Evolutionary conservation across 371 early-diverging fungal species (phyloP).

Genomic region (Blakeslea trispora): DNA sequence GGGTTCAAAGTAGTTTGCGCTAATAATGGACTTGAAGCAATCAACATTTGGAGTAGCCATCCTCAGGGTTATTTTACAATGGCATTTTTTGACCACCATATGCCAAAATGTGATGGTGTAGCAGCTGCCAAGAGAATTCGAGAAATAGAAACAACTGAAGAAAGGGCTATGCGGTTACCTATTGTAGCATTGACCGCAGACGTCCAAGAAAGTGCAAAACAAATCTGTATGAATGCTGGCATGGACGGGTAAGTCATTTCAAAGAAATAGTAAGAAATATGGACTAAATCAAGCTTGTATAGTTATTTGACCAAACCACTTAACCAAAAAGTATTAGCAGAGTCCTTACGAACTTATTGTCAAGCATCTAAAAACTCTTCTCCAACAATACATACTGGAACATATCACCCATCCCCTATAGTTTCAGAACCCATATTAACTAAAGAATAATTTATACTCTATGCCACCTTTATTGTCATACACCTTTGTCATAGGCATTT

Average conservation of each 20-base stretch:
- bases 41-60: constrained; percentile 36
- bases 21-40: constrained; percentile 48
- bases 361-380: not conserved
- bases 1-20: constrained; percentile 48
- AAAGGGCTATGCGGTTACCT: constrained; percentile 19
- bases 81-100: constrained; percentile 53
- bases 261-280: not conserved
- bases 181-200: constrained; percentile 49
- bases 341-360: constrained; percentile 31
- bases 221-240: constrained; percentile 50
- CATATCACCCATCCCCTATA: not conserved
- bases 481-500: not conserved
- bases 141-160: constrained; percentile 29
- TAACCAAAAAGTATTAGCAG: constrained; percentile 36
- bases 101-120: constrained; percentile 55
- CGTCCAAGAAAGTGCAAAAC: constrained; percentile 50
- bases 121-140: constrained; percentile 47
- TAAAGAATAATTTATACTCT: not conserved
- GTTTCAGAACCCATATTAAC: not conserved
- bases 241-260: constrained; percentile 32
- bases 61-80: constrained; percentile 36
- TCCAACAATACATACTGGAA: not conserved
- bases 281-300: not conserved
- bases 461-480: too few relatives aligned
- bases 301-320: constrained; percentile 47